Evolutionary conservation across 305 asterid genomes (phyloP).

Genomic region (Striga hermonthica): DNA sequence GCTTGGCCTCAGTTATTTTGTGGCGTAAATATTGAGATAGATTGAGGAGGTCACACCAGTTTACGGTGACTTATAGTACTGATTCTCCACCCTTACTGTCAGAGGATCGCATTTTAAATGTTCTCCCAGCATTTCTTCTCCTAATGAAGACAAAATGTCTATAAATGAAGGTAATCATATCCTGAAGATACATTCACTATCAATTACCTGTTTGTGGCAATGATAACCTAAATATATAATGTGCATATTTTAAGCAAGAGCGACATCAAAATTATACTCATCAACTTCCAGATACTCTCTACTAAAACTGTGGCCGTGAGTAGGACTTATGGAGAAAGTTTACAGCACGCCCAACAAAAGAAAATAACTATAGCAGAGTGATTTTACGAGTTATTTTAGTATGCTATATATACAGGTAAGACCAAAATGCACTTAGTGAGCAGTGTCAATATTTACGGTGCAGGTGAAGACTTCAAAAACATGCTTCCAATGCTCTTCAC

Average conservation of each 20-base stretch:
- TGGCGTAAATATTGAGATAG: conserved; percentile 2
- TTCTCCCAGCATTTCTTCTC: conserved; percentile 13
- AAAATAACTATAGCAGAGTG: conserved; percentile 10
- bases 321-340: not conserved
- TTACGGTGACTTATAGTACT: conserved; percentile 17
- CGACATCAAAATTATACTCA: conserved; percentile 11
- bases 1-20: conserved; percentile 18
- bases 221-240: not conserved
- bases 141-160: conserved; percentile 12
- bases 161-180: not conserved
- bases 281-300: not conserved
- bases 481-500: too few relatives aligned
- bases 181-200: not conserved
- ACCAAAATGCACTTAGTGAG: conserved; percentile 16
- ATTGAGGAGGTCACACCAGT: conserved; percentile 20
- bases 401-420: not conserved
- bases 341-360: not conserved
- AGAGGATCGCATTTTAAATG: not conserved
- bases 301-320: not conserved
- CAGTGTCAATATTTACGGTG: conserved; percentile 14
- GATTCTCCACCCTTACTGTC: conserved; percentile 15
- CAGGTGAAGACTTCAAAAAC: not conserved
- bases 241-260: not conserved
- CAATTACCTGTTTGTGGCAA: conserved; percentile 10
- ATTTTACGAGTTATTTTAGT: conserved; percentile 3